Base-by-base conservation (phyloP, 208 protist genomes). In the Wallacemonas sp. region DNA sequence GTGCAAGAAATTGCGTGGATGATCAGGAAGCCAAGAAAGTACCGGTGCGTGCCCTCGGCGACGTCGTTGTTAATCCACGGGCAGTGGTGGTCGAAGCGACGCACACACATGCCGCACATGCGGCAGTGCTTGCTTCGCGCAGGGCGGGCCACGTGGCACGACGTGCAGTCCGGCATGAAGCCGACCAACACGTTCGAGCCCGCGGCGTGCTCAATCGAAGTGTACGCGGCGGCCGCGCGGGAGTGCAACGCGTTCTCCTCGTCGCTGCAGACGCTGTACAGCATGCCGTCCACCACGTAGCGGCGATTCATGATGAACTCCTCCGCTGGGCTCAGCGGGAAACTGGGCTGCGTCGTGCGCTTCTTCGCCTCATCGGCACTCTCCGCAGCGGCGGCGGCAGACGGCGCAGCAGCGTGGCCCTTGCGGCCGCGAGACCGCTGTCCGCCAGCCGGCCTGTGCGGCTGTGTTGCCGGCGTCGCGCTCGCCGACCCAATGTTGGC, bases 31-130 rank as follows among this genome's bases (percentile, higher is more conserved):
- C 82, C 67, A 2, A 95, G 61, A 72, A 97, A 97, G 80, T 87
- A 97, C 14, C 92, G 87, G 70, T 96, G 92, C 38, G 96, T 98
- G 29, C 82, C 80, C 61, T 97, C 95, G 32, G 97, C 98, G 33
- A 99, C 95, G 80, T 98, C 96, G 66, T 97, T 98, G 86, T 99
- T 98, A 25, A 99, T 92, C 97, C 98, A 99, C 25, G 86, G 88
- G 77, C 98, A 99, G 79, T 98, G 95, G 71, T 99, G 98, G 70
- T 99, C 98, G 72, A 91, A 98, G 59, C 92, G 91, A 31, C 95
- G 86, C 20, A 99, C 95, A 81, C 98, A 99, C 33, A 62, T 57
- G 33, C 93, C 68, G 72, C 94, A 98, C 38, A 98, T 33, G 3
- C 79, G 48, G 72, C 97, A 99, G 79, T 99, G 98, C 74, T 98